Conservation (phyloP, 1,284 basidiomycete genomes). For the Cystobasidiaceae sp. region DNA sequence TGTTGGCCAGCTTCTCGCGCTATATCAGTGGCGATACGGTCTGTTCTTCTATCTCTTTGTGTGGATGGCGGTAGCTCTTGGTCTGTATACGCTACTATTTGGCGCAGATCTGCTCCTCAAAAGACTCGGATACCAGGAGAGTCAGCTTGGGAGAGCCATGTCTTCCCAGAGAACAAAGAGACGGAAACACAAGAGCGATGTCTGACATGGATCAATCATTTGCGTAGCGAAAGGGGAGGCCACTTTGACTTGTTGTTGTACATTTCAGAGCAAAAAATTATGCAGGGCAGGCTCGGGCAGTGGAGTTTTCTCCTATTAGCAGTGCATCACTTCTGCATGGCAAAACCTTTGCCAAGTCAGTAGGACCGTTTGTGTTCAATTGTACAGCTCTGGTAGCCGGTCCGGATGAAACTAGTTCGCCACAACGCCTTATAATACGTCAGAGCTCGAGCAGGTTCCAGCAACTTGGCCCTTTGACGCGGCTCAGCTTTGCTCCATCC, state of each 20-base stretch:
- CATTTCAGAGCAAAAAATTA: neutral
- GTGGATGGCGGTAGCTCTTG: constrained; percentile 8
- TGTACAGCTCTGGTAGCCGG: too few relatives aligned
- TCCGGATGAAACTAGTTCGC: too few relatives aligned
- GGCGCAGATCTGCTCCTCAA: neutral
- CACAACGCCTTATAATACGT: too few relatives aligned
- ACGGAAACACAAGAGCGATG: constrained; percentile 26
- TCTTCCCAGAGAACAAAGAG: neutral
- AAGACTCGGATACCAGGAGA: neutral
- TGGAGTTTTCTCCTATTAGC: too few relatives aligned
- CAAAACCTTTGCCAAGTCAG: too few relatives aligned
- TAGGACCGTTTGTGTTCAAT: too few relatives aligned
- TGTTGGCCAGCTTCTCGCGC: constrained; percentile 39
- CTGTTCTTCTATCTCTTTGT: constrained; percentile 35
- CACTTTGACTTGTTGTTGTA: neutral
- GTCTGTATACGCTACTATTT: neutral
- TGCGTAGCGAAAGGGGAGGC: neutral
- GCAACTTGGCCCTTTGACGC: too few relatives aligned
- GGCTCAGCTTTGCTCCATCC: too few relatives aligned
- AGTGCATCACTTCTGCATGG: too few relatives aligned
- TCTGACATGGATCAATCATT: too few relatives aligned
- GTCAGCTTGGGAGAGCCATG: neutral
- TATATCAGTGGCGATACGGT: constrained; percentile 40
- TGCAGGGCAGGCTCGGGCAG: too few relatives aligned
- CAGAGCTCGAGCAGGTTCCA: too few relatives aligned